Evolutionary conservation across 345 rosid species (phyloP).

Genomic region (Aurinia saxatilis): DNA sequence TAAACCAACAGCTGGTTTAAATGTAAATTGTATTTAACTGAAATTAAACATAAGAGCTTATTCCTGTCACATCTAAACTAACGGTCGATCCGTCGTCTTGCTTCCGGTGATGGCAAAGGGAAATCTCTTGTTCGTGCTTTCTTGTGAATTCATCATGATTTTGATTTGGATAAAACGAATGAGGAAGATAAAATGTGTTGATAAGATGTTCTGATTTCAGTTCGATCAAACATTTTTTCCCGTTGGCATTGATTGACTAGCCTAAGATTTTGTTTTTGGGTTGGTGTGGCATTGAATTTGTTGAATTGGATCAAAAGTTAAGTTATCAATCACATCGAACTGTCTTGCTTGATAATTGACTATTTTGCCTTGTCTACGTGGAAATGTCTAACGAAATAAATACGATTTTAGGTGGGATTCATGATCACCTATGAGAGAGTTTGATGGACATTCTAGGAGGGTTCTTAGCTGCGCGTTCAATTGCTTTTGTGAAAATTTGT

Average conservation of each 20-base stretch:
- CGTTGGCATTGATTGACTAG: slow-evolving; percentile 11
- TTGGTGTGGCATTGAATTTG: background rate
- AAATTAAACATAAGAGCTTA: too few species aligned
- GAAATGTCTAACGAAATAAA: background rate
- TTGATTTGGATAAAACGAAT: too few species aligned
- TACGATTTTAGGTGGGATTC: slow-evolving; percentile 95
- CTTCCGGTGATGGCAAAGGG: slow-evolving; percentile 92
- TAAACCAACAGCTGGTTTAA: too few species aligned
- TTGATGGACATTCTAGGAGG: slow-evolving; percentile 89
- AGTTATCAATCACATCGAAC: background rate
- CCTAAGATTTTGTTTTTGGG: too few species aligned
- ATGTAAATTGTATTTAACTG: too few species aligned
- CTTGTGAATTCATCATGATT: slow-evolving; percentile 41
- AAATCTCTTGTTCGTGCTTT: slow-evolving; percentile 94
- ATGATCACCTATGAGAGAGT: slow-evolving; percentile 87
- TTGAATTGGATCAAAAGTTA: background rate
- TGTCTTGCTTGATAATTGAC: too few species aligned
- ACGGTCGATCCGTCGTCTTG: slow-evolving; percentile 92
- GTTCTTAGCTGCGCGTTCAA: slow-evolving; percentile 91
- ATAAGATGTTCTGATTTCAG: background rate
- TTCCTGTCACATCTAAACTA: too few species aligned
- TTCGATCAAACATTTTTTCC: background rate
- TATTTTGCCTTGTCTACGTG: too few species aligned
- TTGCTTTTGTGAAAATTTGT: too few species aligned
- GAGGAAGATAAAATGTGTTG: background rate